These are phyloP conservation scores for Pezicula radicicola DNA, from an alignment of 2,329 filamentous ascomycete species.

Conservation along the genomic window DNA sequence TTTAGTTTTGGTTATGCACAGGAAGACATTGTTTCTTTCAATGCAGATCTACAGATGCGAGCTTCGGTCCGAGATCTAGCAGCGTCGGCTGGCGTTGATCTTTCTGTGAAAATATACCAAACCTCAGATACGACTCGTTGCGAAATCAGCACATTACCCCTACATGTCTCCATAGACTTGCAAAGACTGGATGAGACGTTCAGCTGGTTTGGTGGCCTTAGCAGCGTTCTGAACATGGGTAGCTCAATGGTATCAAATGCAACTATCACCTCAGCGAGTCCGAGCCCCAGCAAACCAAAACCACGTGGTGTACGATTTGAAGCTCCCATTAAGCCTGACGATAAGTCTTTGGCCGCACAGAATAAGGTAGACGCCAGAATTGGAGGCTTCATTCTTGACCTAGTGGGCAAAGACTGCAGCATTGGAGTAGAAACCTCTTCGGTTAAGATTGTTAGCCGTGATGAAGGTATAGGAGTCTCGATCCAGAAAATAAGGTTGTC, in stretches of 20 bases:
- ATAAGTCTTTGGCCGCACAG: slow-evolving; percentile 20
- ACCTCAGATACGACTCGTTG: slow-evolving; percentile 45
- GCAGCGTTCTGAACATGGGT: slow-evolving; percentile 85
- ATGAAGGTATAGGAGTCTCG: slow-evolving; percentile 67
- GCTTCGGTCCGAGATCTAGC: slow-evolving; percentile 58
- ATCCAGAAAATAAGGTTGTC: slow-evolving; percentile 73
- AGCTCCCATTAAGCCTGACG: slow-evolving; percentile 31
- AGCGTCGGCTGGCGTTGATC: slow-evolving; percentile 53
- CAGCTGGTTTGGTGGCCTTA: slow-evolving; percentile 85
- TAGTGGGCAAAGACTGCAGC: slow-evolving; percentile 77
- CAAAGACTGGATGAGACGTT: slow-evolving; percentile 82
- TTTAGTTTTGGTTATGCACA: slow-evolving; percentile 61
- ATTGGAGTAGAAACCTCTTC: slow-evolving; percentile 74
- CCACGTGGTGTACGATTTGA: slow-evolving; percentile 59
- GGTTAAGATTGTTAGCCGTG: slow-evolving; percentile 75
- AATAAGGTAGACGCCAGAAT: slow-evolving; percentile 74
- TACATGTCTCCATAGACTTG: slow-evolving; percentile 75
- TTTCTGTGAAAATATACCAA: slow-evolving; percentile 51
- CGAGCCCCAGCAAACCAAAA: slow-evolving; percentile 36
- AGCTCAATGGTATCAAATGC: slow-evolving; percentile 76
- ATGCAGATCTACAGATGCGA: slow-evolving; percentile 53
- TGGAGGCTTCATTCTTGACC: slow-evolving; percentile 69
- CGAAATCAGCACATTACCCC: slow-evolving; percentile 71
- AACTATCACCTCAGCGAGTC: slow-evolving; percentile 38
- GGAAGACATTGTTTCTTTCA: slow-evolving; percentile 62